Evolutionary conservation across 2,329 filamentous ascomycete genomes (phyloP).

Genomic region (Colletotrichum sp.): DNA sequence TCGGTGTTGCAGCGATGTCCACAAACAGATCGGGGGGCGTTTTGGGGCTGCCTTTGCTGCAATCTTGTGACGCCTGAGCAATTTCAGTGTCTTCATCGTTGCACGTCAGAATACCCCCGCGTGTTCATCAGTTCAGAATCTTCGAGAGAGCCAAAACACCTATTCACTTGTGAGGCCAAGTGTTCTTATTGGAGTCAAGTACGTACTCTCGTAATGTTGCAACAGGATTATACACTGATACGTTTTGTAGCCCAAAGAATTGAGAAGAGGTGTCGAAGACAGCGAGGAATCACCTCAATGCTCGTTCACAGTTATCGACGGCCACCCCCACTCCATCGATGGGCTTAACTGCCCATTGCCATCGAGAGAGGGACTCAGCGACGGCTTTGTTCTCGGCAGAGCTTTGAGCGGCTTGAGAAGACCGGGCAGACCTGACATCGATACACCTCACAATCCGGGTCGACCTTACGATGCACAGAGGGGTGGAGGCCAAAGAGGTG

Average conservation of each 20-base stretch:
- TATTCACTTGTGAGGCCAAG: not conserved
- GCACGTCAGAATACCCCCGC: not conserved
- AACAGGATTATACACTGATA: not conserved
- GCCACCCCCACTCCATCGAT: not conserved
- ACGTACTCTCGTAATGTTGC: not conserved
- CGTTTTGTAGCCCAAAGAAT: not conserved
- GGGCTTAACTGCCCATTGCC: not conserved
- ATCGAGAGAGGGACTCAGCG: not conserved
- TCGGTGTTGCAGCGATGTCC: not conserved
- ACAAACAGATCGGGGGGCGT: not conserved
- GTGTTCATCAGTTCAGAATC: not conserved
- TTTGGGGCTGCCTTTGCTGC: not conserved
- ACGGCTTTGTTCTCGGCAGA: not conserved
- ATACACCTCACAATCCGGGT: not conserved
- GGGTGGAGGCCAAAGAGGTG: not conserved
- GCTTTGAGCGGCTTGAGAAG: not conserved
- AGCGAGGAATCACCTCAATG: not conserved
- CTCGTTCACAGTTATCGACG: not conserved
- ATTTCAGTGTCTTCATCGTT: not conserved
- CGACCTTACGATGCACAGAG: not conserved
- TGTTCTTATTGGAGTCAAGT: not conserved
- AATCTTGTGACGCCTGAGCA: not conserved
- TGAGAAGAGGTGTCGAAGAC: not conserved
- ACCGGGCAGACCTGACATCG: not conserved
- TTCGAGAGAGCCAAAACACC: not conserved